Evolutionary conservation across 2,329 filamentous ascomycete species (phyloP).

Genomic region (Phyllosticta citrichinensis): DNA sequence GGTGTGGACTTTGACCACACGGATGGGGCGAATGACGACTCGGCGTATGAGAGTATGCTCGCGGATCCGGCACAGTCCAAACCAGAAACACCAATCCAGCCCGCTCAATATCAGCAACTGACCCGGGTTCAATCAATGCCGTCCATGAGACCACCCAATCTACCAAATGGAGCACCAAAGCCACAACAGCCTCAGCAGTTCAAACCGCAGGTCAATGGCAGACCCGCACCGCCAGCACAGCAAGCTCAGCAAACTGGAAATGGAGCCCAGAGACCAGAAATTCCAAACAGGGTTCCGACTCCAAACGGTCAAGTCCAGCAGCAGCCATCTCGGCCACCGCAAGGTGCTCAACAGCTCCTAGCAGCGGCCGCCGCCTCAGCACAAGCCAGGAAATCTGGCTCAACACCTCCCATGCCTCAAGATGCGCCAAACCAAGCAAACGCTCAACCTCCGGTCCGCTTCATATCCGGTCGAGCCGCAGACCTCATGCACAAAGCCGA

Average conservation of each 20-base stretch:
- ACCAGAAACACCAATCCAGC: conserved; percentile 7
- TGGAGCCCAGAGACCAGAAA: background rate
- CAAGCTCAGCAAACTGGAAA: background rate
- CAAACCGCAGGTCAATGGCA: conserved; percentile 11
- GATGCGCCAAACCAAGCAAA: conserved; percentile 16
- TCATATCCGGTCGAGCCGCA: conserved; percentile 36
- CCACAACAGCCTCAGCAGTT: conserved; percentile 19
- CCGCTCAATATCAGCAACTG: conserved; percentile 10
- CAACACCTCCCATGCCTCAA: conserved; percentile 5
- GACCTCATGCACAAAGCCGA: conserved; percentile 29
- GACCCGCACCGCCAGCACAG: background rate
- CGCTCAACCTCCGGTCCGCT: conserved; percentile 29
- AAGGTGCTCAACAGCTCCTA: background rate
- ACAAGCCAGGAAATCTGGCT: background rate
- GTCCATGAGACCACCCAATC: conserved; percentile 12
- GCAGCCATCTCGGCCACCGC: conserved; percentile 20
- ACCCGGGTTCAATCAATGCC: conserved; percentile 19
- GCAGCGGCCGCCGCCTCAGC: background rate
- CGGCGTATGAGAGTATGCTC: conserved; percentile 9
- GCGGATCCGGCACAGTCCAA: background rate
- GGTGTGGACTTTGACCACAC: conserved; percentile 33
- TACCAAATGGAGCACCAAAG: conserved; percentile 11
- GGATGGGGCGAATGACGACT: conserved; percentile 4
- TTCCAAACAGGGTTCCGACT: background rate
- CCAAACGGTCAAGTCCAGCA: conserved; percentile 16